phyloP scores from a whole-genome alignment of 2,329 filamentous ascomycete species.

The Pseudogymnoascus pannorum region DNA sequence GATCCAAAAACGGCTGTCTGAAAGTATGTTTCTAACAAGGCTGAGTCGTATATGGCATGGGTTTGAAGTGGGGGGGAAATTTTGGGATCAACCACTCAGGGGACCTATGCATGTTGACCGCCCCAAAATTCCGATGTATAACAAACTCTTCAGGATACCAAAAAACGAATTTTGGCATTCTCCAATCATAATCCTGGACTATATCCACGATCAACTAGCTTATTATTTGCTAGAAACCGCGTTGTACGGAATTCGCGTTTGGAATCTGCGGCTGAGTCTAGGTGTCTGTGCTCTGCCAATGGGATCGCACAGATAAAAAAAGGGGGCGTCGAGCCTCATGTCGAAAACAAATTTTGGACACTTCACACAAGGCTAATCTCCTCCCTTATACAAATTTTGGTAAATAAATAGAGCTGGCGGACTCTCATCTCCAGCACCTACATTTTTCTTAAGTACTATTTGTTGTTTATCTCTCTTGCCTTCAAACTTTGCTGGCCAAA shows the following conservation, averaged over 20 bases:
- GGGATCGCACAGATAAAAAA: background rate
- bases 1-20: background rate
- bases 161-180: background rate
- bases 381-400: background rate
- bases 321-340: background rate
- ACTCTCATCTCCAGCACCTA: background rate
- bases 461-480: background rate
- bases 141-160: background rate
- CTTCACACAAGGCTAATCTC: background rate
- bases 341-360: background rate
- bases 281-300: background rate
- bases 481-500: background rate
- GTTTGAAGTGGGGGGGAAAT: background rate
- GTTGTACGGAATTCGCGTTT: background rate
- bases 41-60: background rate
- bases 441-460: background rate
- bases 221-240: background rate
- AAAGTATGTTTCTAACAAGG: background rate
- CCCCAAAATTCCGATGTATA: background rate
- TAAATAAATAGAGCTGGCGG: background rate
- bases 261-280: background rate
- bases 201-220: background rate
- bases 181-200: background rate
- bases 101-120: background rate
- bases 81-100: background rate